Evolutionary conservation across 768 basidiomycete genomes (phyloP).

Genomic region (Pulveroboletus sp.): DNA sequence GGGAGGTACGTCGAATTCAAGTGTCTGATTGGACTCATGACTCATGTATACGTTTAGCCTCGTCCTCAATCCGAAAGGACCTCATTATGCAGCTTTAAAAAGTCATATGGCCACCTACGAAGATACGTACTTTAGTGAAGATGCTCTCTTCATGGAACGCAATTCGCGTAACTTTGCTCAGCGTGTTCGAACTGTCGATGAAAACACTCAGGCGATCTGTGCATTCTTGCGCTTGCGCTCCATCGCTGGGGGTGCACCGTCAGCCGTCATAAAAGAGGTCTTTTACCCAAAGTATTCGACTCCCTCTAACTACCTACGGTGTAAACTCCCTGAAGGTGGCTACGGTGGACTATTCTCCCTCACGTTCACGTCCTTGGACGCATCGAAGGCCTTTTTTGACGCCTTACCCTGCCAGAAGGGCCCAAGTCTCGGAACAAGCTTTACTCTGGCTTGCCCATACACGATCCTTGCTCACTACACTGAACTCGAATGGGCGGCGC

Average conservation of each 20-base stretch:
- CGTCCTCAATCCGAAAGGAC: conserved; percentile 76
- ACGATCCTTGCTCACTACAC: conserved; percentile 86
- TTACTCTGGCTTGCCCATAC: conserved; percentile 92
- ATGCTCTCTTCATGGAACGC: conserved; percentile 95
- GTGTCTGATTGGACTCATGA: not conserved
- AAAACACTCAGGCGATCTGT: conserved; percentile 78
- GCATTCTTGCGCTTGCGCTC: conserved; percentile 68
- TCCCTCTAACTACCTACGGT: conserved; percentile 62
- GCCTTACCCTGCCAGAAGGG: conserved; percentile 80
- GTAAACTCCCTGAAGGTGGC: conserved; percentile 53
- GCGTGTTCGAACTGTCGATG: conserved; percentile 73
- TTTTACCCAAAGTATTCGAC: conserved; percentile 88
- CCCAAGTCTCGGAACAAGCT: conserved; percentile 90
- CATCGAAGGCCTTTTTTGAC: conserved; percentile 82
- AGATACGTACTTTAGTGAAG: conserved; percentile 84
- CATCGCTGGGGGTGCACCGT: conserved; percentile 31
- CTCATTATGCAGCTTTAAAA: conserved; percentile 66
- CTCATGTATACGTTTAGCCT: conserved; percentile 46
- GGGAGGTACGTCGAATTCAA: conserved; percentile 64
- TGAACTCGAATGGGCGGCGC: conserved; percentile 89
- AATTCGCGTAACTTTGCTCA: conserved; percentile 90
- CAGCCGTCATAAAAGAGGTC: conserved; percentile 67
- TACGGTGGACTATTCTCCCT: conserved; percentile 87
- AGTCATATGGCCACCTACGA: conserved; percentile 60
- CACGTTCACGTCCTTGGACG: conserved; percentile 66